Percentiles rank a stretch among this genome's conserved stretches.
Evolutionary conservation across 305 asterid genomes (phyloP).

Genomic region (Andrographis paniculata): DNA sequence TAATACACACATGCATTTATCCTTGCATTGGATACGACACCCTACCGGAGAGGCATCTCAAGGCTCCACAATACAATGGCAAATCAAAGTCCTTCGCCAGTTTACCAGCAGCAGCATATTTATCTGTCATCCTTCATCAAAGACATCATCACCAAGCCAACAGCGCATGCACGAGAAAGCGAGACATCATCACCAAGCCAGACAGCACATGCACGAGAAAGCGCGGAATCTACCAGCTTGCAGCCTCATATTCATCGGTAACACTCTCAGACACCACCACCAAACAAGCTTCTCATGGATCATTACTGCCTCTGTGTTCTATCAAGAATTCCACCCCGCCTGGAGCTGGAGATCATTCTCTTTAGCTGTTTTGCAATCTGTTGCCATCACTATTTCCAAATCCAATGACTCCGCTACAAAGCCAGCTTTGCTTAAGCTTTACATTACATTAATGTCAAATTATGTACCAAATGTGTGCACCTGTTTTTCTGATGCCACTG

Average conservation of each 20-base stretch:
- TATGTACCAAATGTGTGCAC: too few relatives aligned
- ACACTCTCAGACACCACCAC: too few relatives aligned
- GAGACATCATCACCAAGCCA: conserved; percentile 50
- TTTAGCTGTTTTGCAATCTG: conserved; percentile 47
- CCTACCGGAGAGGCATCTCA: conserved; percentile 82
- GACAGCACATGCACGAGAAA: conserved; percentile 45
- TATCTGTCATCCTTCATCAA: conserved; percentile 28
- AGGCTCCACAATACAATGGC: conserved; percentile 66
- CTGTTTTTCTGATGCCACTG: too few relatives aligned
- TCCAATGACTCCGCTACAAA: conserved; percentile 13
- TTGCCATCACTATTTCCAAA: conserved; percentile 14
- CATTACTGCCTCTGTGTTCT: conserved; percentile 15
- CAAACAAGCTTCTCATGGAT: conserved; percentile 7
- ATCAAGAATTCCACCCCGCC: conserved; percentile 17
- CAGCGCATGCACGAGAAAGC: conserved; percentile 42
- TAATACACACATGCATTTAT: conserved; percentile 21
- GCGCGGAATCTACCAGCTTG: conserved; percentile 54
- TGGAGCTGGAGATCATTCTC: conserved; percentile 49
- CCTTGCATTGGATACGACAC: too few relatives aligned
- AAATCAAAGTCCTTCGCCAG: conserved; percentile 82
- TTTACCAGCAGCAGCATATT: conserved; percentile 42
- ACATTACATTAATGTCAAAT: neutral
- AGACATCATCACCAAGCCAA: conserved; percentile 53
- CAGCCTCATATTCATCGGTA: too few relatives aligned
- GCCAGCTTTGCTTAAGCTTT: conserved; percentile 4